Evolutionary conservation across 2,329 filamentous ascomycete genomes (phyloP), one percentile per base, ranked within the genome.

Genomic region (Iodosphaeria phyllophila): DNA sequence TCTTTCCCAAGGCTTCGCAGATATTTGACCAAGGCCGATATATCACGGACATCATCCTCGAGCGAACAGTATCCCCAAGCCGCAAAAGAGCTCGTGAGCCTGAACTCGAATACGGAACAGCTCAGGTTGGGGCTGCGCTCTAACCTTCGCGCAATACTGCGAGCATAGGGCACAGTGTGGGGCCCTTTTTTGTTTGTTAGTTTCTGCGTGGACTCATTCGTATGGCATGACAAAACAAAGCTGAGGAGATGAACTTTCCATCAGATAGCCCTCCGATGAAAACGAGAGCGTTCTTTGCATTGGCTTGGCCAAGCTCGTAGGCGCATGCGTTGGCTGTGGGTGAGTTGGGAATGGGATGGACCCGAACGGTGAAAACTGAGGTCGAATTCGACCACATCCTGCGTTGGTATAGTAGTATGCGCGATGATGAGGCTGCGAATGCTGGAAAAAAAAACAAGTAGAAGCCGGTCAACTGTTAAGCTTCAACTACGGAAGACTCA

Each of bases 231-330:
- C n/a, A n/a, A n/a, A n/a, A n/a, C n/a, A n/a, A n/a, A n/a, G n/a
- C n/a, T n/a, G n/a, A n/a, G n/a, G n/a, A n/a, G n/a, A n/a, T n/a
- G n/a, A n/a, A n/a, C n/a, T n/a, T n/a, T n/a, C n/a, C 74, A 44
- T 80, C 76, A 18, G 60, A 61, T 10, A 83, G 60, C 18, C 76
- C 76, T 32, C 72, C 74, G 32, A 80, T 60, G 49, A 75, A 76
- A 31, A 82, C 46, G 27, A 82, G 46, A 3, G 68, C 70, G 46
- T 78, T 68, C 24, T 43, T 51, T 29, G 52, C 46, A 20, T 46
- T 38, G 8, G 35, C 20, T 10, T 44, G 40, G 13, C 59, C 58
- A 11, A 49, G 38, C 36, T 64, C 60, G 33, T 64, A 64, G 16
- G 58, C 58, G 29, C 48, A 52, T 5, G 52, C 48, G 24, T 47